phyloP scores from a whole-genome alignment of 768 basidiomycete species.

The Pulveroboletus sp. region DNA sequence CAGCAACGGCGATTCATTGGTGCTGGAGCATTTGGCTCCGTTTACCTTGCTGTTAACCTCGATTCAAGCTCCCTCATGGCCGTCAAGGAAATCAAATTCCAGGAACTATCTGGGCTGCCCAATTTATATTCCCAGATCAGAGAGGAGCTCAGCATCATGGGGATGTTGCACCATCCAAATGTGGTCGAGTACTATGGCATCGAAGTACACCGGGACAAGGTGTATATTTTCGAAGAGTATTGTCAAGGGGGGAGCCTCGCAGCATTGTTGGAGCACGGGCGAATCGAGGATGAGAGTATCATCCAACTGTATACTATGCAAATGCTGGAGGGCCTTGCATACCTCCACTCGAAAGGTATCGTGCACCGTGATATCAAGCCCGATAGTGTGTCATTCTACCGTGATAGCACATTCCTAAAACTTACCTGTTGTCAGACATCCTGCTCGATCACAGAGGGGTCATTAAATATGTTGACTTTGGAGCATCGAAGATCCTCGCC shows the following conservation, averaged over 20 bases:
- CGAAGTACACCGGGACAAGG: slow-evolving; percentile 97
- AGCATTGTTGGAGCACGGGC: slow-evolving; percentile 81
- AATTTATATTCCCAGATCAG: slow-evolving; percentile 88
- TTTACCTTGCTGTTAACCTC: slow-evolving; percentile 96
- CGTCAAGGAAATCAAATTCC: slow-evolving; percentile 97
- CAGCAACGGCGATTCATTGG: slow-evolving; percentile 98
- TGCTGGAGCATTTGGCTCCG: slow-evolving; percentile 98
- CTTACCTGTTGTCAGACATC: slow-evolving; percentile 60
- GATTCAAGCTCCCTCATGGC: slow-evolving; percentile 97
- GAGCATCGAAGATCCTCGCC: slow-evolving; percentile 92
- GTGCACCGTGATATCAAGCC: slow-evolving; percentile 98
- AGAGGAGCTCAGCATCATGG: slow-evolving; percentile 97
- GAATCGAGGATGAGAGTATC: slow-evolving; percentile 95
- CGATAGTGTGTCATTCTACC: slow-evolving; percentile 66
- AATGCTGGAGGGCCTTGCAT: slow-evolving; percentile 90
- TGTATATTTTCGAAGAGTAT: slow-evolving; percentile 98
- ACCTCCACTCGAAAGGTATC: slow-evolving; percentile 88
- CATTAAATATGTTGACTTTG: slow-evolving; percentile 97
- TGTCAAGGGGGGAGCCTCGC: slow-evolving; percentile 95
- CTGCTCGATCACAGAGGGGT: slow-evolving; percentile 85
- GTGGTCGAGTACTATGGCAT: slow-evolving; percentile 99
- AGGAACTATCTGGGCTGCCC: slow-evolving; percentile 84
- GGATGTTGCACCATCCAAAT: slow-evolving; percentile 94
- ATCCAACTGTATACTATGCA: slow-evolving; percentile 95
- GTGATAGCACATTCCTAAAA: neutral